phyloP scores from a whole-genome alignment of 2,329 filamentous ascomycete genomes.

The Nannizziopsis barbatae region DNA sequence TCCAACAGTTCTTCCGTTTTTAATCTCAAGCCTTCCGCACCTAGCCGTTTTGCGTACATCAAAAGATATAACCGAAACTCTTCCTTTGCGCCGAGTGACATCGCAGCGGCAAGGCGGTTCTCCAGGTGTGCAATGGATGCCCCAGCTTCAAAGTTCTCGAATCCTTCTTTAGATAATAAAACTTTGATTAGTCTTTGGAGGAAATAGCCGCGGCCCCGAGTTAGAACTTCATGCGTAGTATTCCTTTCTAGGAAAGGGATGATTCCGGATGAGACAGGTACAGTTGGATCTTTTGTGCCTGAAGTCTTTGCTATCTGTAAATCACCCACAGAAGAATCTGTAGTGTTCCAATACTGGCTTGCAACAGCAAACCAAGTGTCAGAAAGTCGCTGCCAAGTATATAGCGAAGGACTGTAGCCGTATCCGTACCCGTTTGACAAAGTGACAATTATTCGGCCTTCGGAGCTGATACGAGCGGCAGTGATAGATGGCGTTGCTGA shows the following conservation, averaged over 20 bases:
- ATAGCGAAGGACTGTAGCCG: conserved; percentile 75
- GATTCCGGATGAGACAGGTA: conserved; percentile 71
- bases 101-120: conserved; percentile 80
- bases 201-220: conserved; percentile 84
- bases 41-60: conserved; percentile 95
- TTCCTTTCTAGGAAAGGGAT: conserved; percentile 88
- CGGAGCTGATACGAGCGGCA: conserved; percentile 80
- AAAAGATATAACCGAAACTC: conserved; percentile 92
- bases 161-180: conserved; percentile 76
- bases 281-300: conserved; percentile 41
- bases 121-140: conserved; percentile 92
- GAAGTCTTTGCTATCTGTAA: conserved; percentile 61
- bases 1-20: conserved; percentile 92
- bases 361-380: conserved; percentile 98
- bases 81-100: conserved; percentile 73
- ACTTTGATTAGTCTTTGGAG: conserved; percentile 85
- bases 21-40: conserved; percentile 70
- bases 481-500: conserved; percentile 75
- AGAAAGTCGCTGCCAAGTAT: conserved; percentile 86
- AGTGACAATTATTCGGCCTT: conserved; percentile 75
- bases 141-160: conserved; percentile 79
- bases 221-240: conserved; percentile 82
- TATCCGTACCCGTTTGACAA: conserved; percentile 92
- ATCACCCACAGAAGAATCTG: conserved; percentile 76
- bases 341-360: conserved; percentile 98